Conservation (phyloP, 2,329 filamentous ascomycete genomes). For the Uncinocarpus reesii region DNA sequence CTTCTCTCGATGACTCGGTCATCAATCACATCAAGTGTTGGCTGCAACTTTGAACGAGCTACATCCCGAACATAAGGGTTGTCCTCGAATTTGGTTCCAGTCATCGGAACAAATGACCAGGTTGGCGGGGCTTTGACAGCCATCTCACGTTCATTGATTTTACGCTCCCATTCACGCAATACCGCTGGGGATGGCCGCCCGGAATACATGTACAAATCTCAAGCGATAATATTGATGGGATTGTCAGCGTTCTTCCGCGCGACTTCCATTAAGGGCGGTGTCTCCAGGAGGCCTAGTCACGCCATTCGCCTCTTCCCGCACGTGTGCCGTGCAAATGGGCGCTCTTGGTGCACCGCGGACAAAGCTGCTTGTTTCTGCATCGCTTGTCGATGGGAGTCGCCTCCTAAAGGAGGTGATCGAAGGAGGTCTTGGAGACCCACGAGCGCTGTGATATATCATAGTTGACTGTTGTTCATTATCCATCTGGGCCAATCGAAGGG, state of each 20-base stretch:
- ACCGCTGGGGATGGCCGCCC: conserved; percentile 13
- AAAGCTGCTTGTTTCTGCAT: conserved; percentile 47
- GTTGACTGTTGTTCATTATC: conserved; percentile 47
- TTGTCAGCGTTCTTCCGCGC: conserved; percentile 6
- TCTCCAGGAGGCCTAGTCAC: conserved; percentile 42
- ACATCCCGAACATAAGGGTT: conserved; percentile 57
- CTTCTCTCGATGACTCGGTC: conserved; percentile 5
- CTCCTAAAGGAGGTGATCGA: conserved; percentile 4
- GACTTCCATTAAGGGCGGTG: conserved; percentile 34
- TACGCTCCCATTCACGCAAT: conserved; percentile 14
- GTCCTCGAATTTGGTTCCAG: conserved; percentile 5
- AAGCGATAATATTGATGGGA: conserved; percentile 6
- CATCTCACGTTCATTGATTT: conserved; percentile 10
- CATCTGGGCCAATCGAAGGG: conserved; percentile 66
- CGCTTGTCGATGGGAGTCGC: not conserved
- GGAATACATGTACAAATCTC: conserved; percentile 25
- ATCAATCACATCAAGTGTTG: conserved; percentile 12
- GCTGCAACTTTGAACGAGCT: conserved; percentile 39
- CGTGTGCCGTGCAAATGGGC: not conserved
- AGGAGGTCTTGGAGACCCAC: not conserved
- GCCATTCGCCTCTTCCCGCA: not conserved
- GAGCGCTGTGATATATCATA: not conserved
- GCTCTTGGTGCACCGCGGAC: not conserved
- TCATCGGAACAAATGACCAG: conserved; percentile 1
- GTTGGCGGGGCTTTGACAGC: conserved; percentile 6